These are phyloP conservation scores for Aegilops speltoides DNA, from an alignment of 176 grass and related monocot species.

Conservation along the genomic window DNA sequence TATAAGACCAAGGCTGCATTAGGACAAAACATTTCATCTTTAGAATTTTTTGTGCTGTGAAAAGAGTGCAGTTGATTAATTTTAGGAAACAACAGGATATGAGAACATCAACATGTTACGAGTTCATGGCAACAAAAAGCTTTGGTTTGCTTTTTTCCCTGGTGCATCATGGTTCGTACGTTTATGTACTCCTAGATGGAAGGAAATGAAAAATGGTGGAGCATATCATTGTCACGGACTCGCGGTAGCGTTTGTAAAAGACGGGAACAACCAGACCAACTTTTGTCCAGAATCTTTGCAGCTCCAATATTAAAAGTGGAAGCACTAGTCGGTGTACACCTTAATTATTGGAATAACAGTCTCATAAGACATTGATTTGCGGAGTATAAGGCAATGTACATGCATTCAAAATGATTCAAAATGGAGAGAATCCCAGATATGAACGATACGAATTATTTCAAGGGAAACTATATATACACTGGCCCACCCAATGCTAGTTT, in stretches of 20 bases:
- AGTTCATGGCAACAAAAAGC: background rate
- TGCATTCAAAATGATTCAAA: no score
- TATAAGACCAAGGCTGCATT: background rate
- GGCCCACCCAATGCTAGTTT: no score
- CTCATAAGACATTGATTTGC: background rate
- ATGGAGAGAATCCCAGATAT: no score
- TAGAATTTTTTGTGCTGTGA: background rate
- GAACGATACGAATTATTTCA: no score
- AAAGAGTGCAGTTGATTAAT: background rate
- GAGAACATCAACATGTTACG: background rate
- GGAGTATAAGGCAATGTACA: background rate
- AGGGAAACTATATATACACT: no score
- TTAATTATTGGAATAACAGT: background rate
- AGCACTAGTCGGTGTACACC: background rate
- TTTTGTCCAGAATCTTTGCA: background rate
- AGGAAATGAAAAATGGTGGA: background rate
- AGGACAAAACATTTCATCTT: background rate
- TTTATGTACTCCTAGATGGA: background rate
- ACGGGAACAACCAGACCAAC: rapidly evolving
- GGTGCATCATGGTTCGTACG: no score
- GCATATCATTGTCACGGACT: background rate
- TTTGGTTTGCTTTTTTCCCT: no score
- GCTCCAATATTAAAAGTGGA: background rate
- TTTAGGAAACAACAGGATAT: background rate
- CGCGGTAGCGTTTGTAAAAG: background rate